phyloP scores from a whole-genome alignment of 1,139 yeast genomes.

The Wickerhamomyces sp. region DNA sequence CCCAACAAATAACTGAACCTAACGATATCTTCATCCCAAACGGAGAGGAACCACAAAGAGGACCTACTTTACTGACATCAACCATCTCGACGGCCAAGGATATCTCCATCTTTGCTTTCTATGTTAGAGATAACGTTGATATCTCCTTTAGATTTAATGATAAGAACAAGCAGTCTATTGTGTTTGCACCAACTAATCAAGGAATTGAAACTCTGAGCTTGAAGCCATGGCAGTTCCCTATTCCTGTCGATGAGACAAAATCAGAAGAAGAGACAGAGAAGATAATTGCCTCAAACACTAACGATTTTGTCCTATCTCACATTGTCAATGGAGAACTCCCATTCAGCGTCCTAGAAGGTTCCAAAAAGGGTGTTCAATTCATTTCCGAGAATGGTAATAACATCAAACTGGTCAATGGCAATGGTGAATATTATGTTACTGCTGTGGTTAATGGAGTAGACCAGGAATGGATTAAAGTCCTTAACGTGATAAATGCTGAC shows the following conservation, averaged over 20 bases:
- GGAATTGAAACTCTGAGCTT: conserved; percentile 39
- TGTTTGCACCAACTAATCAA: conserved; percentile 58
- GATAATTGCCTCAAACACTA: conserved; percentile 41
- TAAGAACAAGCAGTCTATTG: conserved; percentile 34
- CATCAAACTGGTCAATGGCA: conserved; percentile 38
- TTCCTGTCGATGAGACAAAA: conserved; percentile 30
- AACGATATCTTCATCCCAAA: conserved; percentile 12
- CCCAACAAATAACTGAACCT: neutral
- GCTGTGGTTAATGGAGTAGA: conserved; percentile 30
- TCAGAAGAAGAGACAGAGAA: conserved; percentile 39
- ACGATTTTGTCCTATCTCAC: conserved; percentile 51
- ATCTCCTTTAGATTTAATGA: conserved; percentile 39
- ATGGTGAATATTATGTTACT: conserved; percentile 36
- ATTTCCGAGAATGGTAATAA: conserved; percentile 38
- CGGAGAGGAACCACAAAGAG: conserved; percentile 24
- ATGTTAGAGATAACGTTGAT: conserved; percentile 47
- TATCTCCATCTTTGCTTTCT: conserved; percentile 49
- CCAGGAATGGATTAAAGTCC: conserved; percentile 36
- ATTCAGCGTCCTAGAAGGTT: conserved; percentile 21
- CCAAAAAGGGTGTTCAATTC: conserved; percentile 28
- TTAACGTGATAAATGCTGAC: conserved; percentile 40
- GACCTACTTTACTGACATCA: conserved; percentile 29
- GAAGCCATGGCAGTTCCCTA: conserved; percentile 74
- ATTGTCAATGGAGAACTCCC: conserved; percentile 31
- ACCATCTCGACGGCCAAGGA: conserved; percentile 37